Percentiles rank a stretch among this genome's conserved stretches.
Conservation (phyloP, 2,329 filamentous ascomycete species). For the Sarocladium strictum region DNA sequence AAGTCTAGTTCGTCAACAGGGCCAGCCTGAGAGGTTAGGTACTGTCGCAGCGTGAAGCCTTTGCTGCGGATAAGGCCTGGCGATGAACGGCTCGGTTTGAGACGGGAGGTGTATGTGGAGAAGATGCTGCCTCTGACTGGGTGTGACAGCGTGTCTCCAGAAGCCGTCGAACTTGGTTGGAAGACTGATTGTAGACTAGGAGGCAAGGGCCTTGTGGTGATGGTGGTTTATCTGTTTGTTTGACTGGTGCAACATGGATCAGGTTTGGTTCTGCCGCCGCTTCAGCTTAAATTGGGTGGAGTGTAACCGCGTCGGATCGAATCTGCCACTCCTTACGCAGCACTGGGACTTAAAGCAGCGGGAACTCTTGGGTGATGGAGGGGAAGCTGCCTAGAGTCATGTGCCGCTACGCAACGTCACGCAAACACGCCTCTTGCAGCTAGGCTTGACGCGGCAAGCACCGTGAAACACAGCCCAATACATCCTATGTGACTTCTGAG, state of each 20-base stretch:
- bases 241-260: too few relatives aligned
- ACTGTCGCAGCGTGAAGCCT: not conserved
- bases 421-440: not conserved
- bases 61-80: not conserved
- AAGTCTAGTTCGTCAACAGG: too few relatives aligned
- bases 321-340: too few relatives aligned
- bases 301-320: too few relatives aligned
- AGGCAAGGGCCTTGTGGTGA: too few relatives aligned
- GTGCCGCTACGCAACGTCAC: not conserved
- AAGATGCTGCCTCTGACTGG: not conserved
- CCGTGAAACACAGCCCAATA: not conserved
- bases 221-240: not conserved
- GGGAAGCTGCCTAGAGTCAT: conserved; percentile 5
- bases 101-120: not conserved
- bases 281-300: too few relatives aligned
- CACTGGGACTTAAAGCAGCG: too few relatives aligned
- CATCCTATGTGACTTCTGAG: too few relatives aligned
- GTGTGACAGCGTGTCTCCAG: not conserved
- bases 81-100: not conserved
- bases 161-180: too few relatives aligned
- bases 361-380: not conserved
- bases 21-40: not conserved
- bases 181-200: too few relatives aligned
- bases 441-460: not conserved
- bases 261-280: too few relatives aligned